A percentile compares a stretch with the other conserved stretches of the same genome.
Evolutionary conservation across 2,329 filamentous ascomycete genomes (phyloP).

Genomic region (Penicillium sclerotiorum): DNA sequence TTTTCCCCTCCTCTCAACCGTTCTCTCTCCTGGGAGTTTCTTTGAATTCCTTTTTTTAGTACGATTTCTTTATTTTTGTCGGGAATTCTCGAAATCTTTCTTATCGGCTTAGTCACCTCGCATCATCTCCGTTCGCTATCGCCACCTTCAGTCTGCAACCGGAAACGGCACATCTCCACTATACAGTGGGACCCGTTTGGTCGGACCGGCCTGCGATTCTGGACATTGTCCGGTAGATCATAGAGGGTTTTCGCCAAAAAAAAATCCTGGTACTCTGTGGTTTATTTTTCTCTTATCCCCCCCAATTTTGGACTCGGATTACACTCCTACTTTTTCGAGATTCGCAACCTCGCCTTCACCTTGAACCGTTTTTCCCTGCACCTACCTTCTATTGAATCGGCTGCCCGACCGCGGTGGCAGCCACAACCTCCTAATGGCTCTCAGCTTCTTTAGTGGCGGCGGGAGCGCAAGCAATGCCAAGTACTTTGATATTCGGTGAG

Average conservation of each 20-base stretch:
- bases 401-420: slow-evolving; percentile 25
- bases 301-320: not conserved
- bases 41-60: not conserved
- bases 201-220: slow-evolving; percentile 52
- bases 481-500: slow-evolving; percentile 53
- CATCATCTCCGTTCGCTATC: slow-evolving; percentile 19
- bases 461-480: slow-evolving; percentile 50
- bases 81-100: slow-evolving; percentile 2
- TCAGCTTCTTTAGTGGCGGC: slow-evolving; percentile 49
- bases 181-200: slow-evolving; percentile 35
- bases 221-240: slow-evolving; percentile 40
- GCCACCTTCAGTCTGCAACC: slow-evolving; percentile 26
- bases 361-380: too few relatives aligned
- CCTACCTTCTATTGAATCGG: slow-evolving; percentile 6
- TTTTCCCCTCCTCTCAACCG: not conserved
- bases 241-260: slow-evolving; percentile 22
- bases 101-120: slow-evolving; percentile 27
- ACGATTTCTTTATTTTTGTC: not conserved
- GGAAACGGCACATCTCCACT: slow-evolving; percentile 34
- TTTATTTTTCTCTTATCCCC: slow-evolving; percentile 14
- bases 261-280: slow-evolving; percentile 22
- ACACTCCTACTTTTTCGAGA: slow-evolving; percentile 1
- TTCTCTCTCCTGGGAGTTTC: too few relatives aligned
- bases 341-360: too few relatives aligned
- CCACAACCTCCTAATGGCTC: slow-evolving; percentile 40